Percentiles rank a stretch among this genome's conserved stretches.
phyloP scores from a whole-genome alignment of 345 rosid genomes.

The Ailanthus altissimus region DNA sequence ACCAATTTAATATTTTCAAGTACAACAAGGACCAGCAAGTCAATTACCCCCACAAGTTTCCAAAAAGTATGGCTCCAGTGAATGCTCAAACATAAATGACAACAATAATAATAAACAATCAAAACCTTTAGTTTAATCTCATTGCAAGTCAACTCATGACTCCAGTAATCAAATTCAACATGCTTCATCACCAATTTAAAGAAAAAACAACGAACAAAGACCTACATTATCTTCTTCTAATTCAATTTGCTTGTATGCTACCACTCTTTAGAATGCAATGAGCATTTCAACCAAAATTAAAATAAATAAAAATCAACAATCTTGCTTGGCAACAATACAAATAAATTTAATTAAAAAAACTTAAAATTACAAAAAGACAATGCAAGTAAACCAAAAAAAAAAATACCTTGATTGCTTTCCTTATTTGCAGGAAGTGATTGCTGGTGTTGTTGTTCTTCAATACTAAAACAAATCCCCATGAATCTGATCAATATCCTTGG shows the following conservation, averaged over 20 bases:
- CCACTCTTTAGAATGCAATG: neutral
- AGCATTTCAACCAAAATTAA: neutral
- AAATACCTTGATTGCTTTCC: neutral
- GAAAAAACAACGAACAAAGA: neutral
- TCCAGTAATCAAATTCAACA: neutral
- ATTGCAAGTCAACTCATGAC: neutral
- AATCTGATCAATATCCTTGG: slow-evolving; percentile 17
- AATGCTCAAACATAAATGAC: neutral
- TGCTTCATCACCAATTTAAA: neutral
- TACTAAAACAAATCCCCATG: slow-evolving; percentile 55
- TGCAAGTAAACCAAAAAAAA: neutral
- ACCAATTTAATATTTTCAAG: neutral
- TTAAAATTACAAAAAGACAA: neutral
- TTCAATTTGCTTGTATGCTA: neutral
- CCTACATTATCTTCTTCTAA: neutral
- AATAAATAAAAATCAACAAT: neutral
- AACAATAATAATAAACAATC: neutral
- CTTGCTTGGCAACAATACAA: neutral
- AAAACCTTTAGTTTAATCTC: neutral
- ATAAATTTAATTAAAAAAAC: neutral
- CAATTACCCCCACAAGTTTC: neutral
- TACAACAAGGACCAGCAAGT: neutral
- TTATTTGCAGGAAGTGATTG: neutral
- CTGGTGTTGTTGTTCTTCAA: slow-evolving; percentile 24
- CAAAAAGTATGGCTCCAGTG: neutral